These are phyloP conservation scores for Coemansia sp. DNA, from an alignment of 192 early-diverging fungal genomes.

Conservation along the genomic window DNA sequence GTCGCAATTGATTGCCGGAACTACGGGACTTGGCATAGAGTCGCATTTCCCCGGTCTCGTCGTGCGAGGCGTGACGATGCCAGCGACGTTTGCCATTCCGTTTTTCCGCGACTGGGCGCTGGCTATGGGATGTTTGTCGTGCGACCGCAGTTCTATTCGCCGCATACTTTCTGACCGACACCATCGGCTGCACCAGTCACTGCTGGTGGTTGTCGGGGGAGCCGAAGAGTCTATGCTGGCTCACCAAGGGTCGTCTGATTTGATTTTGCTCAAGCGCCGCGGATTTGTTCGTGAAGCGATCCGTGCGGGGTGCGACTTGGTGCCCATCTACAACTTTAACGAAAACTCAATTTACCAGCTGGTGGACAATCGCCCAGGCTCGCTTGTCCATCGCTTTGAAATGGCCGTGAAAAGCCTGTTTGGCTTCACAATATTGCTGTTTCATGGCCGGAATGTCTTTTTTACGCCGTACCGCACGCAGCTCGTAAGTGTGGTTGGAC, in stretches of 20 bases:
- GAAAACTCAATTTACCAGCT: slow-evolving; percentile 91
- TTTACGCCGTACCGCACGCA: slow-evolving; percentile 56
- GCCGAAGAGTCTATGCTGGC: slow-evolving; percentile 81
- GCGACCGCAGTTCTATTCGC: slow-evolving; percentile 74
- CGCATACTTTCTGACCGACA: slow-evolving; percentile 71
- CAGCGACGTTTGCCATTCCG: slow-evolving; percentile 80
- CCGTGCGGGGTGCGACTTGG: slow-evolving; percentile 72
- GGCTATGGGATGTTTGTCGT: slow-evolving; percentile 74
- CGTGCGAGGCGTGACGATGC: slow-evolving; percentile 77
- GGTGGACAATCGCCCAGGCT: slow-evolving; percentile 65
- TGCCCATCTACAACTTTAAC: slow-evolving; percentile 91
- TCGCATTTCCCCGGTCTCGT: slow-evolving; percentile 77
- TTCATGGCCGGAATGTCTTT: slow-evolving; percentile 85
- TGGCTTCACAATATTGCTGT: slow-evolving; percentile 75
- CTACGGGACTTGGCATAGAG: slow-evolving; percentile 76
- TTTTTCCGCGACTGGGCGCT: slow-evolving; percentile 84
- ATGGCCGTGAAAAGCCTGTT: slow-evolving; percentile 64
- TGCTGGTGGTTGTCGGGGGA: slow-evolving; percentile 88
- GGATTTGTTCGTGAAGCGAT: slow-evolving; percentile 94
- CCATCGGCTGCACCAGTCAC: slow-evolving; percentile 49
- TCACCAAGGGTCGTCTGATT: slow-evolving; percentile 61
- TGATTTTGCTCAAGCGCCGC: slow-evolving; percentile 74
- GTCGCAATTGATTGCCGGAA: slow-evolving; percentile 78
- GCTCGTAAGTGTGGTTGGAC: slow-evolving; percentile 48
- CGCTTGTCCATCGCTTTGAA: slow-evolving; percentile 70